phyloP scores from a whole-genome alignment of 768 basidiomycete species.

The Paxillus involutus region DNA sequence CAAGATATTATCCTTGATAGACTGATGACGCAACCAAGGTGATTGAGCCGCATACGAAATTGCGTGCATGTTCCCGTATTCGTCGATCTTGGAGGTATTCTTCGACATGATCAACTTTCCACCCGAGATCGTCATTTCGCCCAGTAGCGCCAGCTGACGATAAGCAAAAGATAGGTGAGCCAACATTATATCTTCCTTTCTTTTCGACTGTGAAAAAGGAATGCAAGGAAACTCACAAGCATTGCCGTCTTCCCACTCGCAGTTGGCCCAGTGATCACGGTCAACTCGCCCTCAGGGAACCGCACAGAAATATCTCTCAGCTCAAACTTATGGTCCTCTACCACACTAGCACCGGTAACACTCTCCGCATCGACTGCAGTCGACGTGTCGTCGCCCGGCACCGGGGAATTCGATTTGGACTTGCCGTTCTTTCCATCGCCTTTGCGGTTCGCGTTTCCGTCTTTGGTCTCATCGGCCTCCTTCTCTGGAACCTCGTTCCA shows the following conservation, averaged over 20 bases:
- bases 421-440: conserved; percentile 4
- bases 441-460: conserved; percentile 15
- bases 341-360: conserved; percentile 5
- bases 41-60: conserved; percentile 76
- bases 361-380: conserved; percentile 16
- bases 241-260: conserved; percentile 52
- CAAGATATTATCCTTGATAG: conserved; percentile 79
- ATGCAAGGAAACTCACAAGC: conserved; percentile 27
- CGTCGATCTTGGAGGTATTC: conserved; percentile 52
- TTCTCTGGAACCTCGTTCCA: conserved; percentile 52
- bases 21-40: conserved; percentile 68
- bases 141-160: conserved; percentile 34
- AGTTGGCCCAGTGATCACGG: conserved; percentile 47
- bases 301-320: conserved; percentile 43
- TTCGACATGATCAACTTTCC: conserved; percentile 46
- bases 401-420: background rate
- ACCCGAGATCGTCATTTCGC: conserved; percentile 37
- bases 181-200: background rate
- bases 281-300: conserved; percentile 48
- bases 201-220: background rate
- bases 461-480: conserved; percentile 25
- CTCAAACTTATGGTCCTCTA: conserved; percentile 38
- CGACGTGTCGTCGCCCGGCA: conserved; percentile 5
- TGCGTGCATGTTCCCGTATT: conserved; percentile 56
- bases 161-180: background rate